Percentiles rank a stretch among this genome's conserved stretches.
phyloP scores from a whole-genome alignment of 495 filamentous ascomycete genomes.

The Aspergillus olivimuriae region DNA sequence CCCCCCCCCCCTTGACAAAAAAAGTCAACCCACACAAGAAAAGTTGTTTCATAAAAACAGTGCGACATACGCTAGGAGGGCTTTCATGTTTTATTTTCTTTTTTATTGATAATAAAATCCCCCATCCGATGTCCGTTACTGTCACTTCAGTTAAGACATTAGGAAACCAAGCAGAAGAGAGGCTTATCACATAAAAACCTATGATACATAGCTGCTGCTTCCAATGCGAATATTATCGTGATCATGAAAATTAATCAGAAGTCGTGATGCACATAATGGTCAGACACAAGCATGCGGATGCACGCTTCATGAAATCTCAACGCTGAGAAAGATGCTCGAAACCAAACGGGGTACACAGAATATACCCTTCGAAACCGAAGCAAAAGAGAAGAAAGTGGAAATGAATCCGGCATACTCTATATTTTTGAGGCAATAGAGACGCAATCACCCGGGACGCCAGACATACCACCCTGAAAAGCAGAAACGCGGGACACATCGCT shows the following conservation, averaged over 20 bases:
- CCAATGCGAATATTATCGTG: neutral
- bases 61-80: too few species aligned
- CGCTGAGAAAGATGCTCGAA: neutral
- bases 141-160: too few species aligned
- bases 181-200: too few species aligned
- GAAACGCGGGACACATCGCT: slow-evolving; percentile 11
- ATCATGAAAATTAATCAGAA: neutral
- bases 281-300: neutral
- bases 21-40: too few species aligned
- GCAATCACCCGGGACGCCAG: slow-evolving; percentile 9
- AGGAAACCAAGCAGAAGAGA: neutral
- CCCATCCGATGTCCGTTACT: too few species aligned
- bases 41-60: too few species aligned
- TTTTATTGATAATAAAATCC: too few species aligned
- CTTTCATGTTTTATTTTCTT: neutral
- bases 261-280: neutral
- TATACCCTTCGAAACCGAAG: neutral
- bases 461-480: slow-evolving; percentile 5
- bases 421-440: slow-evolving; percentile 6
- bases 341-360: neutral
- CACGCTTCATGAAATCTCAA: neutral
- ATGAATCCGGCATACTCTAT: slow-evolving; percentile 1
- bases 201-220: neutral
- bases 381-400: neutral
- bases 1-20: too few species aligned